A percentile compares a stretch with the other conserved stretches of the same genome.
Conservation (phyloP, 1,284 basidiomycete species). For the Ustilago vetiveriae region DNA sequence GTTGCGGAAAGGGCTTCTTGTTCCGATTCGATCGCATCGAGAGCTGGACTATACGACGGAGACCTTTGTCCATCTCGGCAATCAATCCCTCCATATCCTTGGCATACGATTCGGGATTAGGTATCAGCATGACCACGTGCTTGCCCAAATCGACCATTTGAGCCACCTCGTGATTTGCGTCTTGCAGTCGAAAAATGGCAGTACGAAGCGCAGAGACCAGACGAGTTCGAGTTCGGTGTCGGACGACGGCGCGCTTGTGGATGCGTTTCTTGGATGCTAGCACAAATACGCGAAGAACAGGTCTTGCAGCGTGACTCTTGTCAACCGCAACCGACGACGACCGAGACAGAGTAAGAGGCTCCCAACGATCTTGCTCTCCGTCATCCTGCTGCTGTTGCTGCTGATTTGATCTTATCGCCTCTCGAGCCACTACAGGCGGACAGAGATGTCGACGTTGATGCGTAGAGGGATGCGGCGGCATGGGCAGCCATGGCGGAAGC, state of each 20-base stretch:
- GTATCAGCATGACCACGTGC: conserved; percentile 21
- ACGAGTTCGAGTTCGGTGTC: conserved; percentile 40
- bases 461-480: conserved; percentile 24
- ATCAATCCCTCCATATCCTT: conserved; percentile 17
- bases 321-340: background rate
- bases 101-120: conserved; percentile 13
- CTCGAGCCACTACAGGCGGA: background rate
- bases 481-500: conserved; percentile 27
- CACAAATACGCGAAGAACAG: conserved; percentile 35
- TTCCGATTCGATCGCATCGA: background rate
- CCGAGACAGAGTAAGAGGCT: background rate
- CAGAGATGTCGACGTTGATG: conserved; percentile 33
- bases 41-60: background rate
- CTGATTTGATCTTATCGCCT: background rate
- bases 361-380: conserved; percentile 13
- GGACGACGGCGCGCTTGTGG: conserved; percentile 57
- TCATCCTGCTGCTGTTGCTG: background rate
- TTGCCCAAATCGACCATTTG: conserved; percentile 3
- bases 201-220: conserved; percentile 43
- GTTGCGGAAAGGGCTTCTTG: background rate
- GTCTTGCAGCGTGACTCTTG: conserved; percentile 1
- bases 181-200: conserved; percentile 12
- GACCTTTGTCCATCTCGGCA: conserved; percentile 9
- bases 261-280: conserved; percentile 52
- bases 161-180: background rate